Base-by-base conservation (phyloP, 371 early-diverging fungal genomes). In the Mortierella sp. region DNA sequence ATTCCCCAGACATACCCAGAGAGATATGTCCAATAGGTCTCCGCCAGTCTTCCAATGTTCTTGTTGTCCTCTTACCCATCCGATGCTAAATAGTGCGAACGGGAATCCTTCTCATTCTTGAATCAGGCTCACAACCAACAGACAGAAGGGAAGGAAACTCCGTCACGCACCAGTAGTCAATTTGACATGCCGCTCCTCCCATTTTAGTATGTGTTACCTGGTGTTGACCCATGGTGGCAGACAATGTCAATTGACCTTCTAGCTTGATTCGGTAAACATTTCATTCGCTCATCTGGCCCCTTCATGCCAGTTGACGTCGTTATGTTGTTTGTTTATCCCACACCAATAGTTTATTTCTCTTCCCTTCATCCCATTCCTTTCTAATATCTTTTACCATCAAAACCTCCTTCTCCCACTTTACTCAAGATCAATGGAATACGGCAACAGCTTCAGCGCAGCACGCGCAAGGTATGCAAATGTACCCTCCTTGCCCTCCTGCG, bases 401-500 rank as follows among this genome's bases (percentile, higher is more conserved):
- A n/a, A 11, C 21, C 50, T 60, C 42, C 42, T 38, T 5, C 42
- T 38, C 42, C 42, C 5, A 60, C 63, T 9, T 13, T 75, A 85
- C 44, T 85, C 86, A 34, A 85, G 55, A 60, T 85, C 86, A 70
- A 85, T 85, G 42, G 86, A 85, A 58, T 85, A 86, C 0, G 83
- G 80, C 24, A 86, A 44, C 65, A 82, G 57, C 71, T 82, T 82
- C 14, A 86, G 75, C n/a, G 77, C 79, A 45, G 87, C 82, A 6
- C 81, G 80, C 9, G 93, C 92, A 52, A 96, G 90, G 82, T 94
- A 96, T n/a, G 89, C 80, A 81, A 92, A 91, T 14, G 96, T 95
- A 26, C 95, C 95, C 57, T 93, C 93, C 44, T 85, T 84, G 6
- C 91, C 94, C 44, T 95, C 93, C 50, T 93, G 91, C 5, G 95